Evolutionary conservation across 163 green algal species (phyloP).

Genomic region (Scenedesmus sp.): DNA sequence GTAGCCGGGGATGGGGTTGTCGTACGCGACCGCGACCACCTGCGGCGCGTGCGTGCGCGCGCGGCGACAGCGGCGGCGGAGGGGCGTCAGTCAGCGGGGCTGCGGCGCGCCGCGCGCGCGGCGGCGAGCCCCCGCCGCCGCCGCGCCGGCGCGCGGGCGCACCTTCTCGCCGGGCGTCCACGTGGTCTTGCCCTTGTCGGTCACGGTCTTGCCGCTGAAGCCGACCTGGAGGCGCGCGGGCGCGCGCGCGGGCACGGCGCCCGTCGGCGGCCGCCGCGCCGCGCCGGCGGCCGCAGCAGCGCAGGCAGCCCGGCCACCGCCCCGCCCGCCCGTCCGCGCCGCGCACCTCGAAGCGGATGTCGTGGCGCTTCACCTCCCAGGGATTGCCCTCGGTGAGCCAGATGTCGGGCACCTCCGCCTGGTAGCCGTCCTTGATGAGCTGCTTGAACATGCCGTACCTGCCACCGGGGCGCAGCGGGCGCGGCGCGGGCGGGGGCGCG

Average conservation of each 20-base stretch:
- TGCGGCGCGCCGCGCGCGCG: too few relatives aligned
- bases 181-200: slow-evolving; percentile 50
- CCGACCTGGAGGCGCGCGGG: too few relatives aligned
- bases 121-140: too few relatives aligned
- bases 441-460: slow-evolving; percentile 98
- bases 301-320: slow-evolving; percentile 67
- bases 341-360: slow-evolving; percentile 72
- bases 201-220: slow-evolving; percentile 62
- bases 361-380: slow-evolving; percentile 82
- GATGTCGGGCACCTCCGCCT: slow-evolving; percentile 87
- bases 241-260: too few relatives aligned
- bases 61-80: too few relatives aligned
- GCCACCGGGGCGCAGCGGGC: too few relatives aligned
- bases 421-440: slow-evolving; percentile 62
- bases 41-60: slow-evolving; percentile 16
- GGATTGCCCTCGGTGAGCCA: slow-evolving; percentile 95
- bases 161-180: slow-evolving; percentile 80
- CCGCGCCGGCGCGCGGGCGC: not conserved
- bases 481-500: not conserved
- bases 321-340: too few relatives aligned
- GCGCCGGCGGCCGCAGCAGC: slow-evolving; percentile 59
- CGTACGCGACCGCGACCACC: slow-evolving; percentile 95
- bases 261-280: slow-evolving; percentile 44
- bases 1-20: slow-evolving; percentile 99
- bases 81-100: too few relatives aligned